A percentile compares a stretch with the other conserved stretches of the same genome.
Conservation (phyloP, 192 early-diverging fungal genomes). For the Backusella psychrophila region DNA sequence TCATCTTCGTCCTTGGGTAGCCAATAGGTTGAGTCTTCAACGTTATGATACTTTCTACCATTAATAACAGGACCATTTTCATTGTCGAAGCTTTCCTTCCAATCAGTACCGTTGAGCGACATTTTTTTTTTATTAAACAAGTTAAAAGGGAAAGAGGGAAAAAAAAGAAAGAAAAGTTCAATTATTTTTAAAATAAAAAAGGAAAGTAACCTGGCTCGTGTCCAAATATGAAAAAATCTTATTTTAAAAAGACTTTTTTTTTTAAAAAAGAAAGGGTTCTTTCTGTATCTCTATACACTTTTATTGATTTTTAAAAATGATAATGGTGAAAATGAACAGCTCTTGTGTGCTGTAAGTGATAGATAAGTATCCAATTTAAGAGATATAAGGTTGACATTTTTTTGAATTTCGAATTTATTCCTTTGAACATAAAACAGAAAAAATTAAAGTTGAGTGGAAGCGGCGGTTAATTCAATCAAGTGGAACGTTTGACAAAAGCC, state of each 20-base stretch:
- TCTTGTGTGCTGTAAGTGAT: not conserved
- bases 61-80: not conserved
- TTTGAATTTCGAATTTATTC: not conserved
- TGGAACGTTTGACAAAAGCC: not conserved
- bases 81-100: not conserved
- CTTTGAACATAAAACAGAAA: not conserved
- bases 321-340: not conserved
- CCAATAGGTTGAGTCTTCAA: constrained; percentile 3
- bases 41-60: constrained; percentile 21
- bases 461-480: not conserved
- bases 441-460: not conserved
- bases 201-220: not conserved
- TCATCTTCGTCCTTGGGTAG: constrained; percentile 27
- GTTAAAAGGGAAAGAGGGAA: not conserved
- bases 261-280: not conserved
- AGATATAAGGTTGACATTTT: not conserved
- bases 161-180: not conserved
- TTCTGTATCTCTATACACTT: not conserved
- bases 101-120: not conserved
- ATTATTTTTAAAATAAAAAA: not conserved
- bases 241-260: not conserved
- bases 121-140: not conserved
- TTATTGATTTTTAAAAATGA: not conserved
- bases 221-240: not conserved
- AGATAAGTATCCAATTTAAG: not conserved